Percentiles rank a stretch among this genome's conserved stretches.
Conservation (phyloP, 257 asterid genomes). For the Penstemon davidsonii region DNA sequence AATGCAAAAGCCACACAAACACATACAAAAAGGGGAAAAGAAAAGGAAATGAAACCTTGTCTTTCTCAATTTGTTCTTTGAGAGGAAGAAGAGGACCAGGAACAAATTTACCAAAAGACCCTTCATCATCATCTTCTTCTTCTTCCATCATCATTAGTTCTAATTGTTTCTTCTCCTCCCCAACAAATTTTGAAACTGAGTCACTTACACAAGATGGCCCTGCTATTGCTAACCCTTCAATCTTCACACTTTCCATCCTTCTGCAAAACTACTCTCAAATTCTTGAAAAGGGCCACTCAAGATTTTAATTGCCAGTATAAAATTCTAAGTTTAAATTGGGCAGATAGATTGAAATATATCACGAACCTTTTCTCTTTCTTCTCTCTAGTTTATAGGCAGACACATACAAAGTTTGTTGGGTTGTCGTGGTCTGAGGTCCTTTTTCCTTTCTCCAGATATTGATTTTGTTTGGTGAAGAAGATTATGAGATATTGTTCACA, state of each 20-base stretch:
- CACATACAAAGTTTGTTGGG: too few relatives aligned
- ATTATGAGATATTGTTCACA: too few relatives aligned
- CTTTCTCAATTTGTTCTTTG: conserved; percentile 75
- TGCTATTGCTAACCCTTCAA: conserved; percentile 33
- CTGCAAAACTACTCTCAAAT: not conserved
- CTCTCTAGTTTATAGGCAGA: too few relatives aligned
- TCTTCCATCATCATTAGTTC: conserved; percentile 25
- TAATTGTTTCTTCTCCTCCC: conserved; percentile 30
- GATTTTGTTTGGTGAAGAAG: too few relatives aligned
- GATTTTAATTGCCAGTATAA: too few relatives aligned
- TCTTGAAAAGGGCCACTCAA: too few relatives aligned
- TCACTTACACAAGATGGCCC: conserved; percentile 49
- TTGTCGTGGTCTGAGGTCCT: too few relatives aligned
- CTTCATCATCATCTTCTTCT: conserved; percentile 35
- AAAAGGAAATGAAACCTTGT: conserved; percentile 46
- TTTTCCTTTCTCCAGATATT: too few relatives aligned
- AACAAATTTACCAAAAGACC: conserved; percentile 42
- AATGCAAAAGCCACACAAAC: not conserved
- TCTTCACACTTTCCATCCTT: conserved; percentile 41
- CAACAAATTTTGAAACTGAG: conserved; percentile 14
- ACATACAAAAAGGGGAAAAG: not conserved
- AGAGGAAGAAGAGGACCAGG: conserved; percentile 86
- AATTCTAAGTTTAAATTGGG: too few relatives aligned
- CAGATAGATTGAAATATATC: too few relatives aligned
- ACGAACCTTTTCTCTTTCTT: too few relatives aligned